A percentile compares a stretch with the other conserved stretches of the same genome.
These are phyloP conservation scores for Fusarium pseudoanthophilum DNA, from an alignment of 2,329 filamentous ascomycete genomes.

Conservation along the genomic window DNA sequence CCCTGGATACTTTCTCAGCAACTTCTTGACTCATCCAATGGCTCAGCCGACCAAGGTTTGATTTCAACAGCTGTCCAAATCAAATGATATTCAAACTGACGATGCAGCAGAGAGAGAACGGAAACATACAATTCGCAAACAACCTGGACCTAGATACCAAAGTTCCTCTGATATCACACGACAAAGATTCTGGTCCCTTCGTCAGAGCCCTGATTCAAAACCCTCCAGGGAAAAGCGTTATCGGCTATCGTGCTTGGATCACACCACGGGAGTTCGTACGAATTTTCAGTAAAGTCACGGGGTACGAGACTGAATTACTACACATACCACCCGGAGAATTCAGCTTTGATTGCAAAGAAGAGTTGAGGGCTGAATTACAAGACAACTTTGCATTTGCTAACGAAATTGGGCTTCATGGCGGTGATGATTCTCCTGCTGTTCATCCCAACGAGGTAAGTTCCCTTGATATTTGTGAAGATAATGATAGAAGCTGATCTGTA, in stretches of 20 bases:
- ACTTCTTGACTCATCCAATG: constrained; percentile 10
- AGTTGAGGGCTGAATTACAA: neutral
- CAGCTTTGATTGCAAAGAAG: neutral
- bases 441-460: neutral
- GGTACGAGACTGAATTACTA: neutral
- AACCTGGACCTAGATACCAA: neutral
- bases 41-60: constrained; percentile 1
- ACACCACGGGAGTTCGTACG: neutral
- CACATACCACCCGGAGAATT: neutral
- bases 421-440: neutral
- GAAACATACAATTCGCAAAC: neutral
- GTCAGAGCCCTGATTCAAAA: neutral
- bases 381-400: constrained; percentile 7
- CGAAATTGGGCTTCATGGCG: constrained; percentile 1
- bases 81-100: neutral
- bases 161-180: constrained; percentile 5
- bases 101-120: neutral
- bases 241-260: constrained; percentile 5
- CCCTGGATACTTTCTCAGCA: neutral
- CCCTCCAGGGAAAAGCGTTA: neutral
- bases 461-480: neutral
- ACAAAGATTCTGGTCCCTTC: constrained; percentile 1
- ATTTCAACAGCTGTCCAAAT: neutral
- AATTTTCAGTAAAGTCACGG: neutral
- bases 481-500: neutral